Conservation (phyloP, 441 rosid genomes). For the Eutrema salsugineum region DNA sequence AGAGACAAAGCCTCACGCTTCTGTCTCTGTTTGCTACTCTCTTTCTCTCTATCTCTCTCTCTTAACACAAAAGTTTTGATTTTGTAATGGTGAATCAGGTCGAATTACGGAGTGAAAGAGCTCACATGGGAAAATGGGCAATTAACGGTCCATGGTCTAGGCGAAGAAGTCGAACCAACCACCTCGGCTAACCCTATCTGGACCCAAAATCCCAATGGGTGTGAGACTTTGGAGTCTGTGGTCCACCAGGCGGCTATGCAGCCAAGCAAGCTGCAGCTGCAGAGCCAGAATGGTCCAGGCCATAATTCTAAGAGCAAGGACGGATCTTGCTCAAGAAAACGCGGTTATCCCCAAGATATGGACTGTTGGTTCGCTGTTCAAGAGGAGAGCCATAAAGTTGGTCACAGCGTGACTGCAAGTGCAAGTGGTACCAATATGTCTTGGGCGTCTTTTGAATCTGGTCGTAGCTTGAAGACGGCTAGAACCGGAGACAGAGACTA, state of each 20-base stretch:
- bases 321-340: slow-evolving; percentile 33
- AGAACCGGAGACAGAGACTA: slow-evolving; percentile 38
- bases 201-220: slow-evolving; percentile 27
- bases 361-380: slow-evolving; percentile 21
- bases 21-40: neutral
- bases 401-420: slow-evolving; percentile 33
- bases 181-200: slow-evolving; percentile 32
- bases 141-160: slow-evolving; percentile 51
- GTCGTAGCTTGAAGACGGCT: slow-evolving; percentile 35
- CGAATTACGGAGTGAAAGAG: slow-evolving; percentile 56
- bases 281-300: slow-evolving; percentile 1
- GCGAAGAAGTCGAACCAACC: slow-evolving; percentile 30
- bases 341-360: slow-evolving; percentile 21
- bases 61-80: neutral
- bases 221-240: slow-evolving; percentile 63
- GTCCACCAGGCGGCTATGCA: slow-evolving; percentile 59
- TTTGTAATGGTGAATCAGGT: slow-evolving; percentile 33
- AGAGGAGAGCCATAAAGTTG: slow-evolving; percentile 29
- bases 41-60: neutral
- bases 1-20: slow-evolving; percentile 7
- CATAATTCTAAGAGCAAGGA: slow-evolving; percentile 10
- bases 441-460: slow-evolving; percentile 40
- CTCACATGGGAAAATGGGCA: slow-evolving; percentile 72
- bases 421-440: slow-evolving; percentile 32
- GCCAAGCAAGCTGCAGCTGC: slow-evolving; percentile 12